Evolutionary conservation across 441 rosid genomes (phyloP).

Genomic region (Aleurites moluccanus): DNA sequence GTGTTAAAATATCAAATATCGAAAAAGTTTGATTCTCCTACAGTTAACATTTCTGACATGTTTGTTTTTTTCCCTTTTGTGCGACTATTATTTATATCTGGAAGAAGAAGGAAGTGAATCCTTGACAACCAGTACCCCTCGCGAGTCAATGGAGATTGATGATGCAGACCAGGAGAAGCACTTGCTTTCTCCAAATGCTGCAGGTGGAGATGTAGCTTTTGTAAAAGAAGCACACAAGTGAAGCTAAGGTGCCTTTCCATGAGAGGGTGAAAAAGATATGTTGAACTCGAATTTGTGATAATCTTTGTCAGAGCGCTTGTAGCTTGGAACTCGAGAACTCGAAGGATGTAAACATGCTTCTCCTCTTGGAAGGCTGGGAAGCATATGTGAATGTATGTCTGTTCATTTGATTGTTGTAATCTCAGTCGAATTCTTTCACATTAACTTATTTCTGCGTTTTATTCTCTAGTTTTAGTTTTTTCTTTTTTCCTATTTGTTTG

Average conservation of each 20-base stretch:
- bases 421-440: neutral
- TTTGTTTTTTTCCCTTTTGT: conserved; percentile 11
- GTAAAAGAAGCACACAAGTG: conserved; percentile 45
- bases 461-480: neutral
- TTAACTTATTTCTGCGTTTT: neutral
- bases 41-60: neutral
- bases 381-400: conserved; percentile 7
- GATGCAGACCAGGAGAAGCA: conserved; percentile 56
- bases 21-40: neutral
- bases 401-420: conserved; percentile 25
- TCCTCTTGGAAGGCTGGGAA: conserved; percentile 9
- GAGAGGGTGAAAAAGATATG: neutral
- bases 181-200: conserved; percentile 42
- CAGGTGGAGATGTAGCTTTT: conserved; percentile 46
- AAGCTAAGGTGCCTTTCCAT: conserved; percentile 18
- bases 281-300: neutral
- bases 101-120: conserved; percentile 56
- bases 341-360: conserved; percentile 8
- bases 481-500: neutral
- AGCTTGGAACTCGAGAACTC: conserved; percentile 4
- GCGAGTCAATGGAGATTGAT: conserved; percentile 43
- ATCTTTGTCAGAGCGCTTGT: conserved; percentile 2
- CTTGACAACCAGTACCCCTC: conserved; percentile 37
- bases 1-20: neutral
- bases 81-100: neutral